phyloP scores from a whole-genome alignment of 805 yeast genomes.

The Metschnikowia similis region DNA sequence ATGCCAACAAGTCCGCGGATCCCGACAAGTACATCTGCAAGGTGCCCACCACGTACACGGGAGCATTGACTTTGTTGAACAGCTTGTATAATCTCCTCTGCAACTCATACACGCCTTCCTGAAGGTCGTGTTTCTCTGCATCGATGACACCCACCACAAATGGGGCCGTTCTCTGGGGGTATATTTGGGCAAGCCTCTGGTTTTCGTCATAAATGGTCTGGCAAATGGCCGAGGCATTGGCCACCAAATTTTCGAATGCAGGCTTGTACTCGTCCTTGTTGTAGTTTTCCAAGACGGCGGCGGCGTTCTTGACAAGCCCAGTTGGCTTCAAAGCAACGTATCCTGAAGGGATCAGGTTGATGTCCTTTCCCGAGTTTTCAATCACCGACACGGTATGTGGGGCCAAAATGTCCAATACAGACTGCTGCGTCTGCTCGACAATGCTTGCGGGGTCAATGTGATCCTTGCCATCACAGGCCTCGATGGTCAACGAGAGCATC shows the following conservation, averaged over 20 bases:
- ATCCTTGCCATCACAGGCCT: conserved; percentile 80
- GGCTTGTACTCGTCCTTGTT: conserved; percentile 39
- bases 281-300: conserved; percentile 62
- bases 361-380: conserved; percentile 37
- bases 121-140: conserved; percentile 87
- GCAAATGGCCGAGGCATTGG: conserved; percentile 63
- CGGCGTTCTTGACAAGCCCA: conserved; percentile 77
- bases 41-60: conserved; percentile 79
- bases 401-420: conserved; percentile 62
- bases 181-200: conserved; percentile 41
- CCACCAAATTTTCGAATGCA: conserved; percentile 55
- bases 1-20: conserved; percentile 54
- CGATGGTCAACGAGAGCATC: conserved; percentile 94
- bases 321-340: conserved; percentile 93
- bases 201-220: conserved; percentile 53
- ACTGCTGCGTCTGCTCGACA: conserved; percentile 58
- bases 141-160: conserved; percentile 77
- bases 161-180: conserved; percentile 66
- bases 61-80: conserved; percentile 58
- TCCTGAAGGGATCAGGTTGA: conserved; percentile 80
- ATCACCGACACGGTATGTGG: conserved; percentile 69
- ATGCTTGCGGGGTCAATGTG: conserved; percentile 57
- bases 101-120: conserved; percentile 85
- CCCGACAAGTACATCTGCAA: conserved; percentile 87
- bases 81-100: conserved; percentile 75